Evolutionary conservation across 192 early-diverging fungal species (phyloP).

Genomic region (Umbelopsis sp.): DNA sequence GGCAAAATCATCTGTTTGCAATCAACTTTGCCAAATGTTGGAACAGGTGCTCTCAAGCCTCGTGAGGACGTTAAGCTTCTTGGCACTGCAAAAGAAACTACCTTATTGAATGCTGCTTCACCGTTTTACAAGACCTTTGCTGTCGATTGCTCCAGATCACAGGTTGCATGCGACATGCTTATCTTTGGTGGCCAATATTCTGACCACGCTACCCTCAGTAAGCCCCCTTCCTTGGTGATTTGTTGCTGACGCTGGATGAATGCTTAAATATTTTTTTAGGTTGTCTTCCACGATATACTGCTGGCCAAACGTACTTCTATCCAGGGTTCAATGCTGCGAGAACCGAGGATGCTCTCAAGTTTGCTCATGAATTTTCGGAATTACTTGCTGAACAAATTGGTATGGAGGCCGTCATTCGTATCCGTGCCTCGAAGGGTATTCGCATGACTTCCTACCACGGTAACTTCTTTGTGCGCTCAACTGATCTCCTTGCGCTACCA

Average conservation of each 20-base stretch:
- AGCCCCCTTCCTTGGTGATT: slow-evolving; percentile 39
- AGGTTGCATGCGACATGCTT: slow-evolving; percentile 89
- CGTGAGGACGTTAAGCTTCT: slow-evolving; percentile 87
- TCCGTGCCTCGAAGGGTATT: slow-evolving; percentile 89
- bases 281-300: slow-evolving; percentile 81
- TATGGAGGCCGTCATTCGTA: slow-evolving; percentile 90
- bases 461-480: slow-evolving; percentile 96
- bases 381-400: slow-evolving; percentile 80
- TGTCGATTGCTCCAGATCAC: slow-evolving; percentile 87
- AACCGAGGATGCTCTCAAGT: slow-evolving; percentile 82
- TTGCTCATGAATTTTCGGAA: slow-evolving; percentile 80
- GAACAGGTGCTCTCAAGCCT: slow-evolving; percentile 78
- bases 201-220: slow-evolving; percentile 89
- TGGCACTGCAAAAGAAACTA: slow-evolving; percentile 88
- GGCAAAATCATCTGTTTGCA: slow-evolving; percentile 91
- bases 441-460: slow-evolving; percentile 91
- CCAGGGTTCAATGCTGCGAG: slow-evolving; percentile 85
- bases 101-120: slow-evolving; percentile 80
- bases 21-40: slow-evolving; percentile 79
- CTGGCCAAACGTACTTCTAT: slow-evolving; percentile 88
- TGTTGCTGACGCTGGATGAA: background rate
- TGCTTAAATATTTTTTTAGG: slow-evolving; percentile 38
- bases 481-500: slow-evolving; percentile 89
- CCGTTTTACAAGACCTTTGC: slow-evolving; percentile 92
- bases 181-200: slow-evolving; percentile 83